These are phyloP conservation scores for Tephrocybe sp. DNA, from an alignment of 768 basidiomycete species.

Conservation along the genomic window DNA sequence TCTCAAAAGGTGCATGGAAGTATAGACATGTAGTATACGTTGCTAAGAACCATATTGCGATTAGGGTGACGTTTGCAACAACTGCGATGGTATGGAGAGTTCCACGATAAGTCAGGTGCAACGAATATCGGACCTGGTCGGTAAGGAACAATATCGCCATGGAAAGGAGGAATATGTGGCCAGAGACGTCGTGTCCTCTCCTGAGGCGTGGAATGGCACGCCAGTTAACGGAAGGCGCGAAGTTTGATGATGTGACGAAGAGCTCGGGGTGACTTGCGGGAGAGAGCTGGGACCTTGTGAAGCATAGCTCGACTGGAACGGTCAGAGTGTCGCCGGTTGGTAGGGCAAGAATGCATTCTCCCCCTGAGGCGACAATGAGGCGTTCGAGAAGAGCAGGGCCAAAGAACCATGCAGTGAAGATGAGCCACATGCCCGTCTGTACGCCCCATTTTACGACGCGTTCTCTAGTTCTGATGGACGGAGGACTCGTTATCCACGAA, in stretches of 20 bases:
- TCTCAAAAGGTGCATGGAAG: slow-evolving; percentile 89
- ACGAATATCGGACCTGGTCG: slow-evolving; percentile 65
- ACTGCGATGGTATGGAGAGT: slow-evolving; percentile 48
- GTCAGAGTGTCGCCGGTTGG: slow-evolving; percentile 52
- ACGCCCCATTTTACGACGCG: slow-evolving; percentile 53
- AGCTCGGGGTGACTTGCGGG: slow-evolving; percentile 60
- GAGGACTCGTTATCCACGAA: slow-evolving; percentile 57
- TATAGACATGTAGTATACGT: slow-evolving; percentile 80
- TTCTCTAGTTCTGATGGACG: slow-evolving; percentile 33
- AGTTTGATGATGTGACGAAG: slow-evolving; percentile 43
- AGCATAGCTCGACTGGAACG: slow-evolving; percentile 60
- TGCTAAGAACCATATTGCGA: slow-evolving; percentile 72
- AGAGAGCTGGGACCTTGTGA: slow-evolving; percentile 46
- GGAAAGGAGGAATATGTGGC: slow-evolving; percentile 88
- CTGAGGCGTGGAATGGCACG: slow-evolving; percentile 57
- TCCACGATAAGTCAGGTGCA: slow-evolving; percentile 40
- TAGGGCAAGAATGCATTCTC: slow-evolving; percentile 67
- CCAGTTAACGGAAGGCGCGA: slow-evolving; percentile 43
- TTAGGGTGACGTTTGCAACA: slow-evolving; percentile 39
- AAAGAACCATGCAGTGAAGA: slow-evolving; percentile 86
- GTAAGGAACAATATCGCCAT: slow-evolving; percentile 75
- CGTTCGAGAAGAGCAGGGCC: slow-evolving; percentile 76
- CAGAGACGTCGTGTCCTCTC: slow-evolving; percentile 89
- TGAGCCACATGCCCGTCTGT: slow-evolving; percentile 66
- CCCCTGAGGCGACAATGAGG: slow-evolving; percentile 63